phyloP scores from a whole-genome alignment of 805 yeast genomes.

The Teunomyces barrocoloradensis region DNA sequence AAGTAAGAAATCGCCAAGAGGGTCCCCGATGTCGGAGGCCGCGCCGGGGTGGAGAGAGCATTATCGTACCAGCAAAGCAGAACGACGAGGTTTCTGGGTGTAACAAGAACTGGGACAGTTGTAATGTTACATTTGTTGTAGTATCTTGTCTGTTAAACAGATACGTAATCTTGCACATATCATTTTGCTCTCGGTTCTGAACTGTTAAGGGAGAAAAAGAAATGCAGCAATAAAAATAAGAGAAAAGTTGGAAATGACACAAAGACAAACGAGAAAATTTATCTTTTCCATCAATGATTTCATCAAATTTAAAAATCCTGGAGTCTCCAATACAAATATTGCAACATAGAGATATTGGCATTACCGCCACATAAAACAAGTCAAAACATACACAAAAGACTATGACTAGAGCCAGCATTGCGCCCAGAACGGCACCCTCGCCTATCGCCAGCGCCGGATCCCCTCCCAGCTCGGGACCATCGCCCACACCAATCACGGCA shows the following conservation, averaged over 20 bases:
- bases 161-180: too few species aligned
- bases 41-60: neutral
- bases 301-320: neutral
- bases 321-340: conserved; percentile 2
- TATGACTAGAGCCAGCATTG: conserved; percentile 8
- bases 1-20: neutral
- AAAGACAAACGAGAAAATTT: conserved; percentile 6
- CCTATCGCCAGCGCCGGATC: conserved; percentile 11
- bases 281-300: conserved; percentile 12
- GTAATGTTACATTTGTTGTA: neutral
- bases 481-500: conserved; percentile 1
- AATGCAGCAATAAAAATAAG: neutral
- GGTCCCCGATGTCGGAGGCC: neutral
- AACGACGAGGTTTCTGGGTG: neutral
- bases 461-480: conserved; percentile 5
- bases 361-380: neutral
- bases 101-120: neutral
- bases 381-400: neutral
- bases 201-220: too few species aligned
- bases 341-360: neutral
- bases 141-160: too few species aligned
- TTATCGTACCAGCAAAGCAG: neutral
- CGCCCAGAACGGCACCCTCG: conserved; percentile 13
- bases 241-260: conserved; percentile 1
- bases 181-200: too few species aligned